Percentiles rank a stretch among this genome's conserved stretches.
Evolutionary conservation across 148 eudicot genomes (phyloP).

Genomic region (Vaccinium corymbosum): DNA sequence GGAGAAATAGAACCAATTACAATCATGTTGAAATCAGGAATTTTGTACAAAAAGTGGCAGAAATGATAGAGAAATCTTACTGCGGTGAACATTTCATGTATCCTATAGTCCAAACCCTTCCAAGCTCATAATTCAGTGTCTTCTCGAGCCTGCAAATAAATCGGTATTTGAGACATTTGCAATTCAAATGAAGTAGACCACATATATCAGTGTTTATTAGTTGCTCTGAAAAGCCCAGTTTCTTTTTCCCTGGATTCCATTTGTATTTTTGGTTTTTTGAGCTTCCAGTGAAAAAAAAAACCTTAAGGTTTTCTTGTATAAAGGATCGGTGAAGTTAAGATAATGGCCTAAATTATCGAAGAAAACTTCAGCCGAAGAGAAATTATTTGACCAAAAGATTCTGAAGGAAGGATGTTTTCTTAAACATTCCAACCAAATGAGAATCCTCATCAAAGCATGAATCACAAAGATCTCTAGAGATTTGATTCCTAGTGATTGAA

Average conservation of each 20-base stretch:
- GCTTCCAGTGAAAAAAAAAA: too few species aligned
- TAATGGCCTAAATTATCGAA: too few species aligned
- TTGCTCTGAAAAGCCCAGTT: not conserved
- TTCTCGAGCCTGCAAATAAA: conserved; percentile 68
- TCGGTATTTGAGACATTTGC: not conserved
- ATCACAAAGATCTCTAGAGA: not conserved
- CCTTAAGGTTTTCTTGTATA: too few species aligned
- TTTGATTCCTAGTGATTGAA: not conserved
- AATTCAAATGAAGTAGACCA: not conserved
- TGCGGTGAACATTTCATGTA: conserved; percentile 68
- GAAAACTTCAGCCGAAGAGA: too few species aligned
- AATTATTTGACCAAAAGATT: too few species aligned
- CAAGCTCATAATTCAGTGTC: conserved; percentile 77
- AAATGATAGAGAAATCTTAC: conserved; percentile 31
- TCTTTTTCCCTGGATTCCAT: too few species aligned
- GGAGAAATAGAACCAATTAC: not conserved
- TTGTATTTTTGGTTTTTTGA: too few species aligned
- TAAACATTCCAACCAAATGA: not conserved
- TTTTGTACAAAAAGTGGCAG: not conserved
- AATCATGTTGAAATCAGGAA: not conserved
- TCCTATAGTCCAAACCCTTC: conserved; percentile 89
- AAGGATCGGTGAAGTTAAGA: not conserved
- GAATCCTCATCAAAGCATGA: not conserved
- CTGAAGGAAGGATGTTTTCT: not conserved
- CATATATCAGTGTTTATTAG: too few species aligned